Evolutionary conservation across 306 rosid species (phyloP).

Genomic region (Delonix regia): DNA sequence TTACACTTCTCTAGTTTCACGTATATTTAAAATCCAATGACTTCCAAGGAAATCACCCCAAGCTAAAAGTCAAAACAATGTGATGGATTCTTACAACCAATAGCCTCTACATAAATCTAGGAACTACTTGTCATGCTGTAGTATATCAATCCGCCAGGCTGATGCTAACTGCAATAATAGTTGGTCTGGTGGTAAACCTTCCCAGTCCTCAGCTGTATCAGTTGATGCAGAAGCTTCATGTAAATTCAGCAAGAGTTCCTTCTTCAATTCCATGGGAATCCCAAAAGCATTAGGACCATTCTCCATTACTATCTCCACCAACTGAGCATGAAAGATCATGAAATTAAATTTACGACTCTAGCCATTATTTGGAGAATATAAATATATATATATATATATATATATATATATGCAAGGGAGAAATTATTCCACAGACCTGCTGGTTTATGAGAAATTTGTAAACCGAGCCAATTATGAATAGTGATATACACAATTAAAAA

Average conservation of each 20-base stretch:
- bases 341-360: slow-evolving; percentile 5
- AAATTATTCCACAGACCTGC: neutral
- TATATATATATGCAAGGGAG: neutral
- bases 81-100: slow-evolving; percentile 3
- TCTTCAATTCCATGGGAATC: slow-evolving; percentile 79
- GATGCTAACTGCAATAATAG: slow-evolving; percentile 86
- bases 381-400: too few relatives aligned
- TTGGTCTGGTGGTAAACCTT: slow-evolving; percentile 80
- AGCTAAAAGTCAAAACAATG: slow-evolving; percentile 21
- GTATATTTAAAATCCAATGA: neutral
- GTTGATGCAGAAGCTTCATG: slow-evolving; percentile 74
- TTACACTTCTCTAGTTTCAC: neutral
- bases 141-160: slow-evolving; percentile 83
- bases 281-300: slow-evolving; percentile 78
- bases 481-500: neutral
- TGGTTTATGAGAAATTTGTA: neutral
- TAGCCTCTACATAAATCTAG: neutral
- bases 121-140: slow-evolving; percentile 65
- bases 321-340: slow-evolving; percentile 50
- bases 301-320: slow-evolving; percentile 78
- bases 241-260: slow-evolving; percentile 73
- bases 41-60: slow-evolving; percentile 8
- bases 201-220: slow-evolving; percentile 89
- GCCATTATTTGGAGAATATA: neutral
- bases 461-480: neutral